These are phyloP conservation scores for Xenoacremonium recifei DNA, from an alignment of 2,329 filamentous ascomycete species.

Conservation along the genomic window DNA sequence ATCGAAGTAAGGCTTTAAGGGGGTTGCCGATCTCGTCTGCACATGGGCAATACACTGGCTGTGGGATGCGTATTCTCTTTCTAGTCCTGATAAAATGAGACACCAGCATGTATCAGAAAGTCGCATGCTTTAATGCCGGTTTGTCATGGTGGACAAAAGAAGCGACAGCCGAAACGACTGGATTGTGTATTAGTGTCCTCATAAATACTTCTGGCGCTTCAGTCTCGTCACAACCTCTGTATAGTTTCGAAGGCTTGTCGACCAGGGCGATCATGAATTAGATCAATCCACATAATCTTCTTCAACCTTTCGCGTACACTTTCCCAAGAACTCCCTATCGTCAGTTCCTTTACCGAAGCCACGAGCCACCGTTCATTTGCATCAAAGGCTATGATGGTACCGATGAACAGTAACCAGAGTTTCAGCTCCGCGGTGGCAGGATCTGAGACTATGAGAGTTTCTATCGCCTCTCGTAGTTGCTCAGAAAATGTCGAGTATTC, in stretches of 20 bases:
- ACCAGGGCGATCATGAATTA: slow-evolving; percentile 21
- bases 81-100: no score
- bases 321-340: slow-evolving; percentile 15
- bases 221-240: background rate
- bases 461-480: slow-evolving; percentile 13
- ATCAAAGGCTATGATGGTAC: slow-evolving; percentile 21
- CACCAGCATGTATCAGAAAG: no score
- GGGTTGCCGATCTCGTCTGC: no score
- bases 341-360: slow-evolving; percentile 13
- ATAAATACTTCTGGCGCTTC: background rate
- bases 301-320: slow-evolving; percentile 17
- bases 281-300: slow-evolving; percentile 26
- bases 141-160: no score
- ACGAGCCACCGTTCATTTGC: slow-evolving; percentile 21
- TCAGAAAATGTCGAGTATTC: slow-evolving; percentile 11
- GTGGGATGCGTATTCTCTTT: no score
- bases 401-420: slow-evolving; percentile 26
- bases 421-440: slow-evolving; percentile 15
- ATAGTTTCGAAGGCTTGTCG: slow-evolving; percentile 7
- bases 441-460: slow-evolving; percentile 1
- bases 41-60: no score
- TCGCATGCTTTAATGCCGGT: no score
- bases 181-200: no score
- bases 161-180: no score
- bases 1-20: no score